Percentiles rank a stretch among this genome's conserved stretches.
Evolutionary conservation across 2,329 filamentous ascomycete species (phyloP).

Genomic region (Paraphoma sp.): DNA sequence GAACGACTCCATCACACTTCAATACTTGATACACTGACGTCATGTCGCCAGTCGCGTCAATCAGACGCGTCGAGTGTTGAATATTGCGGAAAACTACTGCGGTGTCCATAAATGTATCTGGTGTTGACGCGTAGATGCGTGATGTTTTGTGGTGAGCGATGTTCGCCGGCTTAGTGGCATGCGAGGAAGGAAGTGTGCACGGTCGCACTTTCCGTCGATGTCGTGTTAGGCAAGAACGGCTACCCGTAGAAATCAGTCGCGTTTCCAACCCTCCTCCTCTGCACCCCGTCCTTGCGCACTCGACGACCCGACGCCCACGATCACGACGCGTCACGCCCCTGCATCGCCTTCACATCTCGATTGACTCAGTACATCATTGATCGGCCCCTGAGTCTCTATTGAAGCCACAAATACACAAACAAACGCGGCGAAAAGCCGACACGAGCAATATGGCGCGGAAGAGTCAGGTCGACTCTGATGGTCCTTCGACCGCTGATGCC

Average conservation of each 20-base stretch:
- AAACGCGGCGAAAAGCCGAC: conserved; percentile 39
- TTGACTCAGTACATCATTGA: conserved; percentile 3
- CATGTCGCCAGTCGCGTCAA: background rate
- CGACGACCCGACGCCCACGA: conserved; percentile 5
- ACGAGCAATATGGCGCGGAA: conserved; percentile 50
- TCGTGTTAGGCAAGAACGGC: conserved; percentile 5
- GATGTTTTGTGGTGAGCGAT: background rate
- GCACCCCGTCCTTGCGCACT: background rate
- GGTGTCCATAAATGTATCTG: background rate
- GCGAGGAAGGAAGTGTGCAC: conserved; percentile 1
- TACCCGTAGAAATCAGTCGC: conserved; percentile 2
- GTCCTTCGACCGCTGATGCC: conserved; percentile 45
- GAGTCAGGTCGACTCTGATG: conserved; percentile 43
- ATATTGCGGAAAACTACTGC: background rate
- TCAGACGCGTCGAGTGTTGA: background rate
- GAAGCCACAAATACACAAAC: conserved; percentile 15
- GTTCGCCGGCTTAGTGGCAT: background rate
- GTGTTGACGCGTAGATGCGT: conserved; percentile 3
- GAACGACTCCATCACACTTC: background rate
- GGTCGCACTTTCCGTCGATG: conserved; percentile 1
- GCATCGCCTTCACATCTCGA: conserved; percentile 20
- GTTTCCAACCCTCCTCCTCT: conserved; percentile 1
- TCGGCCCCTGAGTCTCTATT: conserved; percentile 7
- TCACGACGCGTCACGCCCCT: conserved; percentile 26
- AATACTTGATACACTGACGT: background rate